Evolutionary conservation across 2,329 filamentous ascomycete species (phyloP), one percentile per base, ranked within the genome.

Genomic region (Colletotrichum spinosum): DNA sequence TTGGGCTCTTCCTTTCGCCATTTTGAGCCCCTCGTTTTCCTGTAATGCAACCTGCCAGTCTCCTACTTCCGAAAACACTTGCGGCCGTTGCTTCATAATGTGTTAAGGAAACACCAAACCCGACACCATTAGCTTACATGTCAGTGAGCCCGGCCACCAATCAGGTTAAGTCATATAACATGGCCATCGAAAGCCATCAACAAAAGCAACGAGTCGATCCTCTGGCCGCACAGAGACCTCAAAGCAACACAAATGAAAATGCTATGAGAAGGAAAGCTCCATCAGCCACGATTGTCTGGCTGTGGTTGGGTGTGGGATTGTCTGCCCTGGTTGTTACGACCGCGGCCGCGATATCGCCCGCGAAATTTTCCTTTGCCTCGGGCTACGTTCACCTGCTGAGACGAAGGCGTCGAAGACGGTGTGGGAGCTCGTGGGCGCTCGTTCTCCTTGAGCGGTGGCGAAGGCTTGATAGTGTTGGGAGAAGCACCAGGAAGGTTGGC

Each of bases 311-410:
- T 12, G 17, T 42, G 25, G 4, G 61, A 17, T 9, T 10, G 8
- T 37, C 45, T 55, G n/a, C 37, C 11, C 3, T 50, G 49, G 37
- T 44, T 51, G 15, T 52, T 52, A 41, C 63, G 52, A 37, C 63
- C 63, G 35, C 63, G 63, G 9, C 52, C 42, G 33, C 63, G 63
- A n/a, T 48, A 37, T 38, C 48, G 48, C 7, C 61, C 56, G 3
- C 61, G 58, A 7, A 25, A n/a, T 17, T 33, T 50, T 49, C 48
- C 59, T 37, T 13, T 41, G 12, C 39, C 39, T n/a, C 62, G 51
- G 41, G 35, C 33, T 15, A 49, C 38, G 46, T 41, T 61, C 9
- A 37, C 9, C n/a, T 55, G 57, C 15, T 55, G 62, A 6, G 33
- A 35, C 17, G 34, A n/a, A 15, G 51, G 25, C 8, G 34, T n/a